Evolutionary conservation across 768 basidiomycete genomes (phyloP).

Genomic region (Termitomyces sp.): DNA sequence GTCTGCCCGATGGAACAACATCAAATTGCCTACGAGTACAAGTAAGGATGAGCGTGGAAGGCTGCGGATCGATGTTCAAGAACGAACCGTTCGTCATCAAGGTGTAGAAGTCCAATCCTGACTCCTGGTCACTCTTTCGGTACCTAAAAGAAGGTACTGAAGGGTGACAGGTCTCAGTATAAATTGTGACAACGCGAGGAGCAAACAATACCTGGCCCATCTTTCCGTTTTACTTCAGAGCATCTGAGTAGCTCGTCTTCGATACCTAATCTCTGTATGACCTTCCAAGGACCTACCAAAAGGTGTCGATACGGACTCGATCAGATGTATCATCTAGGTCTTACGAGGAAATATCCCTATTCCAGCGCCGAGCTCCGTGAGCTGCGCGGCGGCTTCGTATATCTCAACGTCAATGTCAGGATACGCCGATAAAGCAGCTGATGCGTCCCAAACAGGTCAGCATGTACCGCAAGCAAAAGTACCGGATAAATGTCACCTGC

Average conservation of each 20-base stretch:
- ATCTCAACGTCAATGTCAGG: constrained; percentile 56
- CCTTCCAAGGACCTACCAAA: constrained; percentile 45
- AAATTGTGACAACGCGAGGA: not conserved
- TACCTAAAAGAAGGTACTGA: constrained; percentile 53
- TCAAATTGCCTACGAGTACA: constrained; percentile 40
- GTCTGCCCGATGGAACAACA: constrained; percentile 64
- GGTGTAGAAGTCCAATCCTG: constrained; percentile 53
- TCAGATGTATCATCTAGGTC: constrained; percentile 22
- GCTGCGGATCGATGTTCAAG: not conserved
- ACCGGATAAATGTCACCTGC: constrained; percentile 30
- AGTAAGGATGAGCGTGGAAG: constrained; percentile 13
- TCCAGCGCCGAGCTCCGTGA: constrained; percentile 63
- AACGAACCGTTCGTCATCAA: constrained; percentile 56
- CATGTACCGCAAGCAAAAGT: constrained; percentile 3
- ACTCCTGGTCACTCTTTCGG: constrained; percentile 59
- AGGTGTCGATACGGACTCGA: not conserved
- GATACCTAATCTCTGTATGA: constrained; percentile 43
- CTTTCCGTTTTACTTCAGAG: constrained; percentile 35
- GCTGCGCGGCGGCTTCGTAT: constrained; percentile 50
- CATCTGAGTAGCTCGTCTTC: constrained; percentile 43
- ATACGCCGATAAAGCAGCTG: constrained; percentile 45
- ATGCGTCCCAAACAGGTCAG: constrained; percentile 5
- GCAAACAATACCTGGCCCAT: constrained; percentile 38
- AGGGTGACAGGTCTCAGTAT: constrained; percentile 4
- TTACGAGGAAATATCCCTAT: constrained; percentile 52